Percentiles rank a stretch among this genome's conserved stretches.
Conservation (phyloP, 1,139 yeast genomes). For the Blastobotrys serpentis region DNA sequence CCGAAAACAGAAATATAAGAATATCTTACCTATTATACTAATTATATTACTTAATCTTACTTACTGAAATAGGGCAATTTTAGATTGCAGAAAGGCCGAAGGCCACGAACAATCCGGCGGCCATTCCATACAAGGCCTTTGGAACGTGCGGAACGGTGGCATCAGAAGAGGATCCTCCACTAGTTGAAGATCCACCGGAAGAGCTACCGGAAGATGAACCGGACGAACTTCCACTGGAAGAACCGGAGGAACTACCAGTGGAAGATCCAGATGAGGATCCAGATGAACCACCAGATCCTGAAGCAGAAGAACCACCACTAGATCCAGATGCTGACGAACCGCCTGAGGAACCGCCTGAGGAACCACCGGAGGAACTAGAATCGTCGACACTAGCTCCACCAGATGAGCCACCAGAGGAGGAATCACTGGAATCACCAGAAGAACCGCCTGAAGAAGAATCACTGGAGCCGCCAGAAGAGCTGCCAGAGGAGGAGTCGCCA, state of each 20-base stretch:
- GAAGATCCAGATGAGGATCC: slow-evolving; percentile 10
- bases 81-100: slow-evolving; percentile 4
- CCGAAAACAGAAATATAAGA: no score
- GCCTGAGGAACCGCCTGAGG: slow-evolving; percentile 7
- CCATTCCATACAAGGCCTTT: not conserved
- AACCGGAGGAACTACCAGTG: slow-evolving; percentile 5
- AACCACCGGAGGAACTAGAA: not conserved
- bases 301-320: slow-evolving; percentile 4
- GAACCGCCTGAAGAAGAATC: slow-evolving; percentile 13
- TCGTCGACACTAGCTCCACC: slow-evolving; percentile 2
- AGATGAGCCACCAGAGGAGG: slow-evolving; percentile 22
- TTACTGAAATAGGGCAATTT: not conserved
- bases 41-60: no score
- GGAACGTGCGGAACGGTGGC: slow-evolving; percentile 5
- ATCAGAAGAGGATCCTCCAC: not conserved
- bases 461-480: not conserved
- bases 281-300: slow-evolving; percentile 9
- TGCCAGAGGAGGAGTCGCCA: slow-evolving; percentile 7
- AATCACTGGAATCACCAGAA: slow-evolving; percentile 13
- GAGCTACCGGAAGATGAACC: slow-evolving; percentile 21
- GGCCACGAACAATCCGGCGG: slow-evolving; percentile 4
- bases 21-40: no score
- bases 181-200: slow-evolving; percentile 8
- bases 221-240: slow-evolving; percentile 13
- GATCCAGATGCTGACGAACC: slow-evolving; percentile 9